Conservation (phyloP, 345 rosid genomes). For the Camelina hispida region DNA sequence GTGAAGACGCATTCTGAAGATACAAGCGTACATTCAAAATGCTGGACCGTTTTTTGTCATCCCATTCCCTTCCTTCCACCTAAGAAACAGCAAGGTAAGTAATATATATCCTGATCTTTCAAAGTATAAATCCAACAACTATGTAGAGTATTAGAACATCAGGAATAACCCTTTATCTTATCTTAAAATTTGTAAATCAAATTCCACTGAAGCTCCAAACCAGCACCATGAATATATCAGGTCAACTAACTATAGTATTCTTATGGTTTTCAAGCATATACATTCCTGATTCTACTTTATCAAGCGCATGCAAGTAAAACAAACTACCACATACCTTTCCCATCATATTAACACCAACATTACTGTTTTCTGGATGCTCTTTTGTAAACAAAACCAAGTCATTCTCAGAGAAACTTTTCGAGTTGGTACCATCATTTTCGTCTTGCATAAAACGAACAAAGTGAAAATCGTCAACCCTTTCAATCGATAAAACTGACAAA, state of each 20-base stretch:
- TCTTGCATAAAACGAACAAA: slow-evolving; percentile 93
- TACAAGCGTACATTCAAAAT: slow-evolving; percentile 76
- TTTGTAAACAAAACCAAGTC: slow-evolving; percentile 91
- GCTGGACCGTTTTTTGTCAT: slow-evolving; percentile 70
- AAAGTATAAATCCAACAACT: slow-evolving; percentile 20
- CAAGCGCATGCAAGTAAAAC: slow-evolving; percentile 19
- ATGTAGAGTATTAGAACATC: slow-evolving; percentile 17
- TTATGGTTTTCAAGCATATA: slow-evolving; percentile 14
- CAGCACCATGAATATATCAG: slow-evolving; percentile 21
- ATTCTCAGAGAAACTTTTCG: slow-evolving; percentile 78
- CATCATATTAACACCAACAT: slow-evolving; percentile 69
- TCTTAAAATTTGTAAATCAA: slow-evolving; percentile 5
- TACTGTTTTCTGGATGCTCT: slow-evolving; percentile 63
- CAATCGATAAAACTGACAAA: slow-evolving; percentile 85
- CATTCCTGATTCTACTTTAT: slow-evolving; percentile 24
- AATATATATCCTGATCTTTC: neutral
- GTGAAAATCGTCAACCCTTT: slow-evolving; percentile 96
- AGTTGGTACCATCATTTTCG: slow-evolving; percentile 57
- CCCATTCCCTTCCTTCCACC: slow-evolving; percentile 99
- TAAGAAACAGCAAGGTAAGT: slow-evolving; percentile 44
- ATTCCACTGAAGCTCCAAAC: slow-evolving; percentile 15
- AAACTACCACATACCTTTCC: slow-evolving; percentile 73
- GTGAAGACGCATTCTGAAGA: slow-evolving; percentile 76
- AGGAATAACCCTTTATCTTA: slow-evolving; percentile 10
- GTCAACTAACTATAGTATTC: neutral